Evolutionary conservation across 306 rosid genomes (phyloP).

Genomic region (Malus sieversii): DNA sequence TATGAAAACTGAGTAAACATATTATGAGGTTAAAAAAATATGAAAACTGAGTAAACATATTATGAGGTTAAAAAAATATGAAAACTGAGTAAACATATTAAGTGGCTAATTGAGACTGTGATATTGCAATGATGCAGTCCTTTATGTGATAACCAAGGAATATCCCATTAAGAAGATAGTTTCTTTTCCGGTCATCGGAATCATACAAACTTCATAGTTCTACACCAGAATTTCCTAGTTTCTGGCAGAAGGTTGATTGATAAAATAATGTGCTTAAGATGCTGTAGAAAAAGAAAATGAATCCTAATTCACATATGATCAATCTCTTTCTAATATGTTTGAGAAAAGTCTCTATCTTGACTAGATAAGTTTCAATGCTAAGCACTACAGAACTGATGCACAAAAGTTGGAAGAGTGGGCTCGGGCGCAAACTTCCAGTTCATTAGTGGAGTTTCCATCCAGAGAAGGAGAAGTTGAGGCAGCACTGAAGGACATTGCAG

Average conservation of each 20-base stretch:
- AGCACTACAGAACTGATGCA: conserved; percentile 61
- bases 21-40: background rate
- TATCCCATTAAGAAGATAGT: background rate
- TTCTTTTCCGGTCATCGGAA: background rate
- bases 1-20: background rate
- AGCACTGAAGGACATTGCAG: conserved; percentile 70
- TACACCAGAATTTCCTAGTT: background rate
- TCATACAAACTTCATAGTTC: background rate
- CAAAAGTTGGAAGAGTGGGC: conserved; percentile 95
- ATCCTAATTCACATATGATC: background rate
- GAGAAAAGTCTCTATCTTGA: conserved; percentile 14
- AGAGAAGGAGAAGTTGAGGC: conserved; percentile 90
- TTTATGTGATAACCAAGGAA: background rate
- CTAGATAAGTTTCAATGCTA: conserved; percentile 9
- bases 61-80: background rate
- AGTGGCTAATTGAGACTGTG: conserved; percentile 10
- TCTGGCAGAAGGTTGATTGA: background rate
- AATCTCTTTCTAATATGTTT: conserved; percentile 8
- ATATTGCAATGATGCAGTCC: no score
- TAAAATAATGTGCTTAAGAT: background rate
- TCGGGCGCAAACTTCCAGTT: conserved; percentile 59
- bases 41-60: background rate
- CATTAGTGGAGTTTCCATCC: conserved; percentile 75
- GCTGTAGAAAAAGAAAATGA: background rate
- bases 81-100: background rate